Percentiles rank a stretch among this genome's conserved stretches.
phyloP scores from a whole-genome alignment of 2,329 filamentous ascomycete genomes.

The Aureobasidium melanogenum region DNA sequence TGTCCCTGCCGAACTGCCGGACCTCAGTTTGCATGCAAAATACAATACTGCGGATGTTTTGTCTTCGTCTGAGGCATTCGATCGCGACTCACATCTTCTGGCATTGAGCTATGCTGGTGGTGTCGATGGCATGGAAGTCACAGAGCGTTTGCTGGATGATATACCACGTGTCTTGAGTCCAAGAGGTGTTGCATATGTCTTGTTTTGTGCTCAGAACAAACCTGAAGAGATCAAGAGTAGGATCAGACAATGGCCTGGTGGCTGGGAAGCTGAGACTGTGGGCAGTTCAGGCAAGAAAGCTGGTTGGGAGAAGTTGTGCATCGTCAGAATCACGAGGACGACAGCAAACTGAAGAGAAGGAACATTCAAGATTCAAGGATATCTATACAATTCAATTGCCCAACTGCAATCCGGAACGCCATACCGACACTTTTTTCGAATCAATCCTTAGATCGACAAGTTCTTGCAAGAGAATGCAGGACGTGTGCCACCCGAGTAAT shows the following conservation, averaged over 20 bases:
- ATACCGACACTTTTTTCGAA: not conserved
- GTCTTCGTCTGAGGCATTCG: constrained; percentile 42
- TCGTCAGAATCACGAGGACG: constrained; percentile 56
- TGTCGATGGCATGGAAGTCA: constrained; percentile 86
- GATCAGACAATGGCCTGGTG: constrained; percentile 48
- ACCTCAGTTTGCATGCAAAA: constrained; percentile 32
- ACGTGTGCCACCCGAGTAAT: constrained; percentile 36
- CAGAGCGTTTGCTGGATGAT: constrained; percentile 63
- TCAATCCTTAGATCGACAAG: constrained; percentile 32
- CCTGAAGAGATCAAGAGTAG: constrained; percentile 62
- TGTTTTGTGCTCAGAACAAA: constrained; percentile 85
- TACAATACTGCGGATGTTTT: constrained; percentile 16
- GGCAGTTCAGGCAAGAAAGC: constrained; percentile 76
- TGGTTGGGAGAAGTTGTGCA: constrained; percentile 89
- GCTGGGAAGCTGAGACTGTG: constrained; percentile 70
- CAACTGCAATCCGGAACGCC: not conserved
- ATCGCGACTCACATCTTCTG: constrained; percentile 74
- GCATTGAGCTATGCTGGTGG: constrained; percentile 85
- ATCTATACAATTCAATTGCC: not conserved
- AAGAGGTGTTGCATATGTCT: constrained; percentile 75
- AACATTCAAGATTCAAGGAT: not conserved
- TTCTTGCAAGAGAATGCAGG: constrained; percentile 45
- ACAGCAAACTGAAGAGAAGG: not conserved
- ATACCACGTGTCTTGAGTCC: constrained; percentile 55
- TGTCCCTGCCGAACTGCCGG: constrained; percentile 49